Percentiles rank a stretch among this genome's conserved stretches.
These are phyloP conservation scores for Neoboletus magnificus DNA, from an alignment of 768 basidiomycete species.

Conservation along the genomic window DNA sequence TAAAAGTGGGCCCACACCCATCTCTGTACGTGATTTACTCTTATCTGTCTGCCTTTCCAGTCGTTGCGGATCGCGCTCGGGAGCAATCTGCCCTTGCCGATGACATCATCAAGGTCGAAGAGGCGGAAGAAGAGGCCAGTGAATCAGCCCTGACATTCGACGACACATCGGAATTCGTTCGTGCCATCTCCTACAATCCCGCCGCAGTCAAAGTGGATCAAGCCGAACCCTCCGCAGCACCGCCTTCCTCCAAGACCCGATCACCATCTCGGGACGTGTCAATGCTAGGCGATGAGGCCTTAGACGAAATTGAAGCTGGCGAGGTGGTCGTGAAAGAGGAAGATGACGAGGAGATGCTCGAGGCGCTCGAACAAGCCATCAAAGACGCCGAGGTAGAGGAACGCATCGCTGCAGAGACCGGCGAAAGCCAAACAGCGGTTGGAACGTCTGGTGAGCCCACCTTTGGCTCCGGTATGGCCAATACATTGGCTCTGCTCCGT, in stretches of 20 bases:
- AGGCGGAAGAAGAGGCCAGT: conserved; percentile 38
- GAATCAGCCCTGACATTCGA: conserved; percentile 76
- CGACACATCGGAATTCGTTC: conserved; percentile 95
- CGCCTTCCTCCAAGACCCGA: conserved; percentile 29
- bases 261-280: conserved; percentile 53
- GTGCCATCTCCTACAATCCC: conserved; percentile 71
- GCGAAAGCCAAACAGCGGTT: conserved; percentile 31
- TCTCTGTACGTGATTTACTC: not conserved
- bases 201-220: conserved; percentile 49
- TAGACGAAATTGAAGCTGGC: conserved; percentile 80
- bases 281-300: conserved; percentile 57
- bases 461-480: conserved; percentile 81
- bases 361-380: conserved; percentile 70
- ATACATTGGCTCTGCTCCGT: conserved; percentile 83
- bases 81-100: conserved; percentile 44
- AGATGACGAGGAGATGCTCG: conserved; percentile 73
- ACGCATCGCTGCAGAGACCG: conserved; percentile 31
- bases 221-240: conserved; percentile 31
- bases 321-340: conserved; percentile 80
- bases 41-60: conserved; percentile 36
- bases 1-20: conserved; percentile 50
- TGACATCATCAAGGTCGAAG: conserved; percentile 46
- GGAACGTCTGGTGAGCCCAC: conserved; percentile 78
- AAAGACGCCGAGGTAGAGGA: conserved; percentile 61
- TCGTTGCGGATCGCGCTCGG: conserved; percentile 57